phyloP scores from a whole-genome alignment of 2,329 filamentous ascomycete genomes.

The Alternaria sp. region DNA sequence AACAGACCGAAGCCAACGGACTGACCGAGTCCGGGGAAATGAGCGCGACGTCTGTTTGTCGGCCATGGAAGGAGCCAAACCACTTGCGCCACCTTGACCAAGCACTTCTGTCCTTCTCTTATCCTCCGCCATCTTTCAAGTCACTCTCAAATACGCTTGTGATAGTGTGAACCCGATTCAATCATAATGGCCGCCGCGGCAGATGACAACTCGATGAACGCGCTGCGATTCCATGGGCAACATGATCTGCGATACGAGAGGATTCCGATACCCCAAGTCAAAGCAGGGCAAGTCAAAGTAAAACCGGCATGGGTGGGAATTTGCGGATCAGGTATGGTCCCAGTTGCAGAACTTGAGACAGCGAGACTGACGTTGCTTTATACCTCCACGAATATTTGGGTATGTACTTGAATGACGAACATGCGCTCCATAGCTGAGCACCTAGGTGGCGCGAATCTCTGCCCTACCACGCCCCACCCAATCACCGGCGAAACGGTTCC shows the following conservation, averaged over 20 bases:
- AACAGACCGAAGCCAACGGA: neutral
- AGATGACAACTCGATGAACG: constrained; percentile 49
- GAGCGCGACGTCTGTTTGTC: neutral
- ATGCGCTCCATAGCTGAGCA: constrained; percentile 5
- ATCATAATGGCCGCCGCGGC: constrained; percentile 6
- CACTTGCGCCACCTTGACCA: neutral
- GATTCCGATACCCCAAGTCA: constrained; percentile 50
- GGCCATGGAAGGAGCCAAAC: neutral
- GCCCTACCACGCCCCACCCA: constrained; percentile 60
- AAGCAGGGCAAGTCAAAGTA: constrained; percentile 52
- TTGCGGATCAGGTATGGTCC: constrained; percentile 47
- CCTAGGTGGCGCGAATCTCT: constrained; percentile 54
- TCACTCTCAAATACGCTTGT: neutral
- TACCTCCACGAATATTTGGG: constrained; percentile 57
- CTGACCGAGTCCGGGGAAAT: neutral
- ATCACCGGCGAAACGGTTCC: constrained; percentile 61
- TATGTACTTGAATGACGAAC: constrained; percentile 8
- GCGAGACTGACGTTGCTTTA: constrained; percentile 17
- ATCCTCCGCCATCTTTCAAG: neutral
- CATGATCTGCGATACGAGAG: constrained; percentile 53
- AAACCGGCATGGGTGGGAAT: constrained; percentile 53
- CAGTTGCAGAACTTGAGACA: too few species aligned
- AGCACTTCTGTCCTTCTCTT: neutral
- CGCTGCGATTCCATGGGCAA: constrained; percentile 55
- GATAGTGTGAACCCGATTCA: neutral